A percentile compares a stretch with the other conserved stretches of the same genome.
Conservation (phyloP, 176 grass and related monocot genomes). For the Eragrostis curvula region DNA sequence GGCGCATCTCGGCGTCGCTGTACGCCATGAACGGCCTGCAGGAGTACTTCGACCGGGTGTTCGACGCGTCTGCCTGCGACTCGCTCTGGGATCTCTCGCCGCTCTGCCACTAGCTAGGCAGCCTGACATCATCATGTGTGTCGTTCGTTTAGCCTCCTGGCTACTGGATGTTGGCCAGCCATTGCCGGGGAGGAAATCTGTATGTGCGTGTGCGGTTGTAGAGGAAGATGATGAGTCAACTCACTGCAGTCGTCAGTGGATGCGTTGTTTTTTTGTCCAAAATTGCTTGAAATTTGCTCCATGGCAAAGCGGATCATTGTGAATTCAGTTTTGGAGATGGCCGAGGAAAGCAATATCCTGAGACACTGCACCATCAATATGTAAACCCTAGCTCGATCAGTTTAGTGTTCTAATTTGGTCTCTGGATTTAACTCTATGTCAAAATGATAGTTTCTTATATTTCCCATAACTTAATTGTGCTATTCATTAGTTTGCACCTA, state of each 20-base stretch:
- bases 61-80: constrained; percentile 59
- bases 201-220: constrained; percentile 30
- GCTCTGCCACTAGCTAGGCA: constrained; percentile 53
- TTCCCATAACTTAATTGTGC: too few species aligned
- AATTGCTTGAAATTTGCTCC: constrained; percentile 31
- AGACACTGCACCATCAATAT: not conserved
- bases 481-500: too few species aligned
- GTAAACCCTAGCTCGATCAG: not conserved
- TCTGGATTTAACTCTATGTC: too few species aligned
- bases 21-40: constrained; percentile 79
- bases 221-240: constrained; percentile 23
- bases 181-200: constrained; percentile 31
- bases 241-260: not conserved
- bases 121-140: constrained; percentile 3
- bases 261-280: constrained; percentile 37
- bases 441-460: too few species aligned
- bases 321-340: not conserved
- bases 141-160: constrained; percentile 36
- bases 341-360: not conserved
- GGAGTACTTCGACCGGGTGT: constrained; percentile 78
- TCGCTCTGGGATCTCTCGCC: constrained; percentile 63
- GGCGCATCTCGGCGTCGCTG: constrained; percentile 74
- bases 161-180: constrained; percentile 8
- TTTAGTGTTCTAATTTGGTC: not conserved
- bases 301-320: not conserved